Base-by-base conservation (phyloP, 208 protist species). In the Leptomonas pyrrhocoris region DNA sequence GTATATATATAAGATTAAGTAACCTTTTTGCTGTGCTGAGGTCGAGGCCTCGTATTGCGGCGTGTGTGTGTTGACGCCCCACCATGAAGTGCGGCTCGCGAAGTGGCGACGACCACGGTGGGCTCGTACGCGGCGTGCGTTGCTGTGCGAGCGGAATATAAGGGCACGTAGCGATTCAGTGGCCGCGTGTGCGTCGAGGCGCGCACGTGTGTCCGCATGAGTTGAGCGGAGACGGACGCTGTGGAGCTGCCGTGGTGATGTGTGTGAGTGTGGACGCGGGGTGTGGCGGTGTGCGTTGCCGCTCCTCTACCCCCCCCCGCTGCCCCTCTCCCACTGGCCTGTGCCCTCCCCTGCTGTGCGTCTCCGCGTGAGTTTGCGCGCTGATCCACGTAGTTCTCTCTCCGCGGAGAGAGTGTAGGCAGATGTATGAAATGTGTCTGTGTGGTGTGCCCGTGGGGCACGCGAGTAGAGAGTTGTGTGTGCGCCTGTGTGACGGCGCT, bases 291-390 rank as follows among this genome's bases (percentile, higher is more conserved):
- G 50, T 55, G 50, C 25, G 50, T 25, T 55, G 19, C 46, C 19
- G 46, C 21, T 19, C 46, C 46, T 50, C 46, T 25, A 8, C 50
- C 9, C 9, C 50, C 25, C 30, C 16, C 21, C 53, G 15, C 31
- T 31, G 53, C 53, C 15, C 8, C 15, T 46, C 27, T 21, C 34
- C 21, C 55, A 30, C 55, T 13, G 8, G 27, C 15, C 15, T 31
- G 9, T 45, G 6, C 31, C 13, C 25, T 40, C 53, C 25, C 53
- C 25, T n/a, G 55, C 55, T 61, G 55, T 15, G 36, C 30, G 30
- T 23, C 55, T 23, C 55, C 36, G 38, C 55, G 55, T 46, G 55
- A 34, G 55, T 45, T 40, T 61, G 55, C 55, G 55, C 55, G 36
- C 27, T 46, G 55, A 61, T 48, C 21, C 36, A 6, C 38, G 55